Conservation (phyloP, 108 stramenopile species). For the Nannochloropsis gaditana region DNA sequence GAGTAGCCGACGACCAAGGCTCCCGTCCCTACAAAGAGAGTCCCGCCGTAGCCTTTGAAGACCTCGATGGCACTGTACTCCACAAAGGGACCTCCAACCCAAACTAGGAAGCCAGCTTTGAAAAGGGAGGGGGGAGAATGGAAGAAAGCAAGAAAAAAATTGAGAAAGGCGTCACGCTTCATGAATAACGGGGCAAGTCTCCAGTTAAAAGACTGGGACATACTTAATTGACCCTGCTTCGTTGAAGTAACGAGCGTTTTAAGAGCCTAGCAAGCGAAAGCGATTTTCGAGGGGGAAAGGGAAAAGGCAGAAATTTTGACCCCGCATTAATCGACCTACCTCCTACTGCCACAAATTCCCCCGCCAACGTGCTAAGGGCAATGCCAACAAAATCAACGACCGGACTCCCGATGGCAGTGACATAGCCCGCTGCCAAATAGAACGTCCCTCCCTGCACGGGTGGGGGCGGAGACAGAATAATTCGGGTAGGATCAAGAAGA, state of each 20-base stretch:
- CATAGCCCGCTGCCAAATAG: neutral
- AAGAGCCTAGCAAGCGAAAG: too few relatives aligned
- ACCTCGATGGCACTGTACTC: neutral
- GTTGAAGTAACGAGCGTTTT: too few relatives aligned
- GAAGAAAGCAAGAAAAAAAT: neutral
- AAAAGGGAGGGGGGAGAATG: neutral
- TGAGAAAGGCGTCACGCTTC: neutral
- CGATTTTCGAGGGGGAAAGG: too few relatives aligned
- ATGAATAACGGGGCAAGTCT: too few relatives aligned
- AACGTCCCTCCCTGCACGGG: neutral
- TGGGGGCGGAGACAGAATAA: neutral
- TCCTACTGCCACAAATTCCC: neutral
- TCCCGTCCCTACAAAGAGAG: neutral
- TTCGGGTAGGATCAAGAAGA: neutral
- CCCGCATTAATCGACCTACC: neutral
- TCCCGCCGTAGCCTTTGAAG: neutral
- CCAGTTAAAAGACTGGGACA: too few relatives aligned
- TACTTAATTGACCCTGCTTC: too few relatives aligned
- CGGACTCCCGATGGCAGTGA: neutral
- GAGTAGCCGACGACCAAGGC: neutral
- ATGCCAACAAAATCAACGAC: slow-evolving; percentile 20
- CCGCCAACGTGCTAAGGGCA: neutral
- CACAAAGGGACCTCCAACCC: neutral
- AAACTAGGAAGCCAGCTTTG: neutral
- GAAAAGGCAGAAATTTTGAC: too few relatives aligned